A percentile compares a stretch with the other conserved stretches of the same genome.
These are phyloP conservation scores for Botryobasidium botryosum DNA, from an alignment of 768 basidiomycete species.

Conservation along the genomic window DNA sequence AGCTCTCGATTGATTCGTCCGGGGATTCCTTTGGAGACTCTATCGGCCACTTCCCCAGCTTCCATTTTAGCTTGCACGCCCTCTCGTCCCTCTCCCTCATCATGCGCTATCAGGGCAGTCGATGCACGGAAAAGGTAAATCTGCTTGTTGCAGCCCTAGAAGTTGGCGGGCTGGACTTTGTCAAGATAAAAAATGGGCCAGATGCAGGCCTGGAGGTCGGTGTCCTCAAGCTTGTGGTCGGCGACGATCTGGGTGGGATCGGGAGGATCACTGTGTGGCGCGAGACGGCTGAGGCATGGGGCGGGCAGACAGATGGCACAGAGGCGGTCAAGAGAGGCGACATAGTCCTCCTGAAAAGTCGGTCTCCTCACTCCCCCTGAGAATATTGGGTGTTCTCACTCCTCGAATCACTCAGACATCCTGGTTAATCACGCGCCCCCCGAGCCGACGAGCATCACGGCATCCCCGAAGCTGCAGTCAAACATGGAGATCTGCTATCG, in stretches of 20 bases:
- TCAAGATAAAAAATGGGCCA: slow-evolving; percentile 46
- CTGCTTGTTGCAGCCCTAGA: slow-evolving; percentile 53
- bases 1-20: too few relatives aligned
- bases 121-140: slow-evolving; percentile 27
- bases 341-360: slow-evolving; percentile 52
- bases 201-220: slow-evolving; percentile 57
- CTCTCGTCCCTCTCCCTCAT: slow-evolving; percentile 34
- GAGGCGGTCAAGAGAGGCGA: slow-evolving; percentile 48
- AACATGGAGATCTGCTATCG: slow-evolving; percentile 57
- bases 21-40: slow-evolving; percentile 45
- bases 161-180: slow-evolving; percentile 55
- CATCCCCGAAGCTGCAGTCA: slow-evolving; percentile 51
- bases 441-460: slow-evolving; percentile 29
- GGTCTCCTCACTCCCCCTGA: slow-evolving; percentile 14
- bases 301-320: slow-evolving; percentile 26
- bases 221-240: slow-evolving; percentile 51
- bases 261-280: slow-evolving; percentile 68
- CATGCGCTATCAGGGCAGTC: slow-evolving; percentile 12
- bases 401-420: too few relatives aligned
- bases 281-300: slow-evolving; percentile 59
- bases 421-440: slow-evolving; percentile 2
- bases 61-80: slow-evolving; percentile 51
- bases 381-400: background rate
- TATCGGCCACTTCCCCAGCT: slow-evolving; percentile 54
- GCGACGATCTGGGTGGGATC: slow-evolving; percentile 51